phyloP scores from a whole-genome alignment of 331 rosid genomes.

The Malus hybrid region DNA sequence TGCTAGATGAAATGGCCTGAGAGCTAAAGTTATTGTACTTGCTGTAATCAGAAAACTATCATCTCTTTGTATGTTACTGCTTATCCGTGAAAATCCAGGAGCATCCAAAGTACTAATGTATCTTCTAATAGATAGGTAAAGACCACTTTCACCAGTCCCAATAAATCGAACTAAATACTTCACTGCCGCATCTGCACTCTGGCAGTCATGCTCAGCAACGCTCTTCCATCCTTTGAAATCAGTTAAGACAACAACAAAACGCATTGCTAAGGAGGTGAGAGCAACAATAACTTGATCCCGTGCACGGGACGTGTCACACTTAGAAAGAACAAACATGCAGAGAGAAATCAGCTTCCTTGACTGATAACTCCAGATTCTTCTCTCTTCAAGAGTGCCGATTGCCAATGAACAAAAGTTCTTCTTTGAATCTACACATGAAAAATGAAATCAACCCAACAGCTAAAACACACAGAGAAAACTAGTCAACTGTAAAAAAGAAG shows the following conservation, averaged over 20 bases:
- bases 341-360: conserved; percentile 53
- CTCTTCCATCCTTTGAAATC: conserved; percentile 80
- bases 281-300: conserved; percentile 40
- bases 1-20: conserved; percentile 63
- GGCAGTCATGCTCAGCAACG: conserved; percentile 28
- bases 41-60: conserved; percentile 71
- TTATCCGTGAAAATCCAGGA: conserved; percentile 28
- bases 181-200: conserved; percentile 54
- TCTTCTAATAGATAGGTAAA: conserved; percentile 59
- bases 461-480: not conserved
- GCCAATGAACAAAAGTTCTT: conserved; percentile 69
- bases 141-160: conserved; percentile 55
- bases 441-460: not conserved
- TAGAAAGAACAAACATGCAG: conserved; percentile 56
- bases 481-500: not conserved
- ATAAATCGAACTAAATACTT: conserved; percentile 53
- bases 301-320: conserved; percentile 40
- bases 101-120: conserved; percentile 46
- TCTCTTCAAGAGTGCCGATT: conserved; percentile 62
- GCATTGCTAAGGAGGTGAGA: conserved; percentile 69
- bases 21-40: conserved; percentile 77
- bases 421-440: conserved; percentile 40
- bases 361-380: conserved; percentile 76
- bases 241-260: conserved; percentile 67
- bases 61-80: conserved; percentile 33